Conservation (phyloP, 1,139 yeast species). For the Yamadazyma aaseri region DNA sequence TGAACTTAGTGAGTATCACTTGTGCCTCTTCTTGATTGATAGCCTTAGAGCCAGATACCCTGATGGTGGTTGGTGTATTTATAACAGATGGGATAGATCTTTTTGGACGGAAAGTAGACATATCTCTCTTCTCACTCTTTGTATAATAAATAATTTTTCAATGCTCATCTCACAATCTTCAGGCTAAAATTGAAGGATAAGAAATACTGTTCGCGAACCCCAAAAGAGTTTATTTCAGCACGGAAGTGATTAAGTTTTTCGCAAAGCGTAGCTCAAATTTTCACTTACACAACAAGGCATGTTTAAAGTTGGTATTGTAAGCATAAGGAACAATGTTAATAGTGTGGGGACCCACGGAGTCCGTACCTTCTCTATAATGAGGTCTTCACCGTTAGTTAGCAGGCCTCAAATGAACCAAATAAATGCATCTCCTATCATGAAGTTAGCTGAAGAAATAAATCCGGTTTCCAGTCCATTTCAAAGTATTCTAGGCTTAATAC, state of each 20-base stretch:
- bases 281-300: background rate
- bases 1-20: constrained; percentile 43
- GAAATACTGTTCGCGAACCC: background rate
- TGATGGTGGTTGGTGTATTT: constrained; percentile 49
- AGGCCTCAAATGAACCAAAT: background rate
- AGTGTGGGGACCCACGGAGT: background rate
- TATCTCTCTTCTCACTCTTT: constrained; percentile 7
- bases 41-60: constrained; percentile 26
- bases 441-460: constrained; percentile 5
- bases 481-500: constrained; percentile 39
- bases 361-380: constrained; percentile 10
- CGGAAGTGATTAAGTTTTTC: background rate
- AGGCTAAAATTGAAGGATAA: constrained; percentile 1
- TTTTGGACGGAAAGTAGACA: constrained; percentile 35
- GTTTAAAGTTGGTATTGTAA: constrained; percentile 5
- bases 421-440: constrained; percentile 5
- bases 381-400: constrained; percentile 3
- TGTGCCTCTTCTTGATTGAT: constrained; percentile 45
- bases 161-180: constrained; percentile 8
- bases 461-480: constrained; percentile 19
- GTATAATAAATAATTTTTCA: constrained; percentile 4
- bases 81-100: constrained; percentile 45
- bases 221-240: constrained; percentile 4
- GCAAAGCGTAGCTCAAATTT: constrained; percentile 1
- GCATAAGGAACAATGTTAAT: background rate